A percentile compares a stretch with the other conserved stretches of the same genome.
phyloP scores from a whole-genome alignment of 257 asterid species.

The Marsdenia floribunda region DNA sequence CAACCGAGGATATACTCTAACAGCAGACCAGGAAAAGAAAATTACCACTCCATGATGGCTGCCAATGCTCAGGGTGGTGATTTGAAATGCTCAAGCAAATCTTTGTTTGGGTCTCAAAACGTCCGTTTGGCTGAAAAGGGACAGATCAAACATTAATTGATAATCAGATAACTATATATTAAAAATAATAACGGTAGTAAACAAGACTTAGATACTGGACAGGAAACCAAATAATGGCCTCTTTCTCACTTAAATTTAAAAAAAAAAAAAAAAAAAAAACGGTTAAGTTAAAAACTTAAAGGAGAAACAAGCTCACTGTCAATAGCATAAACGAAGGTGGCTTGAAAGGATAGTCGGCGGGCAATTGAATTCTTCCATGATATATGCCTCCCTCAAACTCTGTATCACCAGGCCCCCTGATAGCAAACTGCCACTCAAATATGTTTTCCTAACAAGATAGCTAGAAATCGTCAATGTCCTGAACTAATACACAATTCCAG shows the following conservation, averaged over 20 bases:
- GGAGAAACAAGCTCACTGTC: slow-evolving; percentile 43
- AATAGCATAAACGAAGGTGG: slow-evolving; percentile 88
- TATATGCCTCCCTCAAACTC: slow-evolving; percentile 88
- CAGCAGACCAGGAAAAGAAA: slow-evolving; percentile 2
- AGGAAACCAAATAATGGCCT: background rate
- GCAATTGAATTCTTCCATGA: slow-evolving; percentile 89
- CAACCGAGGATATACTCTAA: background rate
- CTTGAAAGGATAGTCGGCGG: slow-evolving; percentile 81
- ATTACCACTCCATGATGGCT: slow-evolving; percentile 96
- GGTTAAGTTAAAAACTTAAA: background rate
- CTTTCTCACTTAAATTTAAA: background rate
- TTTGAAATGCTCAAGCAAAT: slow-evolving; percentile 96
- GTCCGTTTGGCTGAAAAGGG: slow-evolving; percentile 77
- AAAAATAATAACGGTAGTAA: background rate
- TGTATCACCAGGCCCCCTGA: slow-evolving; percentile 72
- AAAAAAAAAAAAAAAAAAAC: too few relatives aligned
- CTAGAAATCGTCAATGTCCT: background rate
- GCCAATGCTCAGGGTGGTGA: slow-evolving; percentile 99
- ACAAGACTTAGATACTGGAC: background rate
- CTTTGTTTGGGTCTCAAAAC: slow-evolving; percentile 94
- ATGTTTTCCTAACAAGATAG: slow-evolving; percentile 56
- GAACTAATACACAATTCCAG: background rate
- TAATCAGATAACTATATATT: background rate
- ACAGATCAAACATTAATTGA: slow-evolving; percentile 12
- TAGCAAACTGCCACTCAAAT: slow-evolving; percentile 90